Conservation (phyloP, 192 early-diverging fungal species). For the Coemansia sp. region DNA sequence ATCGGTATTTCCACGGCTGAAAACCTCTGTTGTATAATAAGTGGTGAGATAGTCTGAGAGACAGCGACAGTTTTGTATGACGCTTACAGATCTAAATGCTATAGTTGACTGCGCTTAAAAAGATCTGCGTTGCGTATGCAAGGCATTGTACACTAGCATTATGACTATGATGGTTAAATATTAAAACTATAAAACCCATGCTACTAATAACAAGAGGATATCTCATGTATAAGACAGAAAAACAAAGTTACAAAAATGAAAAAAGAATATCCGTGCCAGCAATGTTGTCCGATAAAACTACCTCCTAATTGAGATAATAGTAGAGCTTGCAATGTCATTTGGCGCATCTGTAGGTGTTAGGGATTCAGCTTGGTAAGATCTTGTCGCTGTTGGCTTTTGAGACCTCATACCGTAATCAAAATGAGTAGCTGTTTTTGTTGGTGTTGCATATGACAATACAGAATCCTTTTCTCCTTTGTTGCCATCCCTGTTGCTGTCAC, state of each 20-base stretch:
- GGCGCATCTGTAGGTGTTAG: neutral
- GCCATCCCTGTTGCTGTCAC: constrained; percentile 7
- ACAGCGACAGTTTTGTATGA: constrained; percentile 26
- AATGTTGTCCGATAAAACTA: neutral
- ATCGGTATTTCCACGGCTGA: too few species aligned
- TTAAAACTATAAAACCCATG: neutral
- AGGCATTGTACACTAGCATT: constrained; percentile 18
- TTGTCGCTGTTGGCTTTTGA: neutral
- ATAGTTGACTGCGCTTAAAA: constrained; percentile 25
- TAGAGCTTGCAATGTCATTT: neutral
- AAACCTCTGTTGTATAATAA: neutral
- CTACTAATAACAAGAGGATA: too few species aligned
- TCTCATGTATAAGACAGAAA: neutral
- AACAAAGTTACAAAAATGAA: neutral
- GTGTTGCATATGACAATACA: neutral
- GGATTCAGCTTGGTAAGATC: neutral
- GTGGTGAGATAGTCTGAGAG: constrained; percentile 1
- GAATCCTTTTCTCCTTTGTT: constrained; percentile 15
- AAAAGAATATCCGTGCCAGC: neutral
- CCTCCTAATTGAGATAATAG: neutral
- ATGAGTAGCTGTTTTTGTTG: neutral
- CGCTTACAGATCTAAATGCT: constrained; percentile 15
- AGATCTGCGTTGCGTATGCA: constrained; percentile 29
- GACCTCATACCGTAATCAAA: constrained; percentile 1
- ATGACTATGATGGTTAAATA: too few species aligned